Evolutionary conservation across 2,329 filamentous ascomycete species (phyloP), one percentile per base, ranked within the genome.

Genomic region (Cladosporium sp.): DNA sequence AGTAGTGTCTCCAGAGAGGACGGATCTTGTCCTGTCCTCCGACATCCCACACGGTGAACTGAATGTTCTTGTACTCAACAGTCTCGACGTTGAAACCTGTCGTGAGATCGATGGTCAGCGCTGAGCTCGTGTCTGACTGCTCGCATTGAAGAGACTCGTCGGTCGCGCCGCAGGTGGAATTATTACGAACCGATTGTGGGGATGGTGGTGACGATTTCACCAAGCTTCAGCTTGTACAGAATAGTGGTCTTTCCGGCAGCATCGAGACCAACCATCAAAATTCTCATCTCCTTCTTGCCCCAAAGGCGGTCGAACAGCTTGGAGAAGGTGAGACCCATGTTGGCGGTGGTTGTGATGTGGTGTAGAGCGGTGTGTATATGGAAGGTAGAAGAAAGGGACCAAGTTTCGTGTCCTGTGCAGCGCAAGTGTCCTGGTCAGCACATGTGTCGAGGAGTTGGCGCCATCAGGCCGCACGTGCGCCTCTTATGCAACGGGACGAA

Each of bases 1-100:
- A 97, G 80, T 97, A 97, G 81, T 97, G 93, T 77, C 93, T 87
- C 93, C 93, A 97, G 61, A 97, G 80, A 62, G 93, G 93, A 65
- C 93, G 85, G 71, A 97, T 97, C 87, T 97, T 97, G 83, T 97
- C 93, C 82, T 97, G 93, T 64, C 93, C 93, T 76, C 93, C 93
- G 60, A 97, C 93, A 80, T 97, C 93, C 93, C 93, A 97, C 63
- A 97, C 93, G 70, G 95, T 97, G 82, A 97, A 97, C 78, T 97
- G 95, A 77, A 97, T 92, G 76, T 97, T 97, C 84, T 97, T 97
- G 82, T 96, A 97, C 66, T 92, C 95, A 70, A 97, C 92, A 4
- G 91, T 96, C 82, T 97, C 93, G 76, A 97, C 94, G 83, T 97
- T 97, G 84, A 97, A 97, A 67, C 93, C 78, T 79, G 66, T 50